Evolutionary conservation across 2,329 filamentous ascomycete species (phyloP).

Genomic region (Calonectria naviculata): DNA sequence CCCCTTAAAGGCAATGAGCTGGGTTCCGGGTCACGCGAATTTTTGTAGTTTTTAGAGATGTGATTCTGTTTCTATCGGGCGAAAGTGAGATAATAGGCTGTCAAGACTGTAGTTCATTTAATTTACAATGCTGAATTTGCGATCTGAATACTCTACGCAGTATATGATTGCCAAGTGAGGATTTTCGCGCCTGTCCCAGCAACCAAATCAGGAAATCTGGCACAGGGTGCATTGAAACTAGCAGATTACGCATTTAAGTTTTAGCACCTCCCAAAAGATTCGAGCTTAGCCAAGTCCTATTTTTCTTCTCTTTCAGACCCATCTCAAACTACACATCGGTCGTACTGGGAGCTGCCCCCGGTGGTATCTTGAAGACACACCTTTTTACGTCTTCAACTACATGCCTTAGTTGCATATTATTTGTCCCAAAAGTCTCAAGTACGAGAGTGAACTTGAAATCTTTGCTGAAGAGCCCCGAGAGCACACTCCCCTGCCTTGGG

Average conservation of each 20-base stretch:
- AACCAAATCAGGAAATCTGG: neutral
- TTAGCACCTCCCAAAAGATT: neutral
- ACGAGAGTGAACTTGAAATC: neutral
- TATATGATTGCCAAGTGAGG: no score
- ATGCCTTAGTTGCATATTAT: neutral
- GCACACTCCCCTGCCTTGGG: neutral
- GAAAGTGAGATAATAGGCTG: no score
- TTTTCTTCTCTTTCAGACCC: neutral
- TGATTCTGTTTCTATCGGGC: no score
- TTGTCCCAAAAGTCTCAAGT: neutral
- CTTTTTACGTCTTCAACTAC: neutral
- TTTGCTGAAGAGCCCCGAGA: neutral
- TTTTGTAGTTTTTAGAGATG: no score
- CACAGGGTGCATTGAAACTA: neutral
- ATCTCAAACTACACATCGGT: neutral
- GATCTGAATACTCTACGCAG: no score
- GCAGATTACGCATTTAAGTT: no score
- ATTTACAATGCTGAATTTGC: no score
- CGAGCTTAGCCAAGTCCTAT: neutral
- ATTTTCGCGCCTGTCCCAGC: no score
- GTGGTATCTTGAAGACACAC: neutral
- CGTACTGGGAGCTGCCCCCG: neutral
- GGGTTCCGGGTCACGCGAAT: no score
- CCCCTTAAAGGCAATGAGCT: no score
- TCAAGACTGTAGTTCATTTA: no score